Base-by-base conservation (phyloP, 371 early-diverging fungal species). In the Mortierella polycephala region DNA sequence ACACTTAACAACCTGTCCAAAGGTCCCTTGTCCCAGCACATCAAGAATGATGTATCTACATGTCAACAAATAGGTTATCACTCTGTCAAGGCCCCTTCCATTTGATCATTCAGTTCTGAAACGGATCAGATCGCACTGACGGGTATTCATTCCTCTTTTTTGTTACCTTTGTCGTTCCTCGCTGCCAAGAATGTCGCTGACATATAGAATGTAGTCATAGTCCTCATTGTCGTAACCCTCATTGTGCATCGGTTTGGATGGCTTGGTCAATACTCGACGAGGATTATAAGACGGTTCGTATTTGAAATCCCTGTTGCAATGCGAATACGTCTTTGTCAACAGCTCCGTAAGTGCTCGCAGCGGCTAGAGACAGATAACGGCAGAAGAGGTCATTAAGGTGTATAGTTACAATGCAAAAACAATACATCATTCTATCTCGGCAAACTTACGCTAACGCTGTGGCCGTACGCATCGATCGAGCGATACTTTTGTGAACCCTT, bases 1-100 rank as follows among this genome's bases (percentile, higher is more conserved):
- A 74, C 98, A 99, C 82, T 95, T 96, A 18, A 95, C 97, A 0
- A 99, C 99, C 83, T 99, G 98, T 0, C 99, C 99, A 89, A 98
- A 99, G 0, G 99, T 99, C 11, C 99, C 99, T 82, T 92, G 93
- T 0, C 99, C 99, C 52, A 99, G 85, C 30, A 95, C 84, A 75
- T 97, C 98, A 56, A 95, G 67, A 58, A 98, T 95, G 42, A 90
- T 82, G 82, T 96, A 96, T 65, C 93, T 93, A 58, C 18, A 7
- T 42, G n/a, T 30, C 21, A 53, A 18, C 23, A 58, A 30, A 45
- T 50, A 39, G 2, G 5, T 40, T 10, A 44, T 2, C n/a, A 41
- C 30, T 30, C 30, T 30, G 30, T 4, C 30, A 30, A 30, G 30
- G 30, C 30, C 4, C 30, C 30, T 30, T 30, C 4, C 4, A 4